Percentiles rank a stretch among this genome's conserved stretches.
phyloP scores from a whole-genome alignment of 2,329 filamentous ascomycete genomes.

The Elsinoe perseae region DNA sequence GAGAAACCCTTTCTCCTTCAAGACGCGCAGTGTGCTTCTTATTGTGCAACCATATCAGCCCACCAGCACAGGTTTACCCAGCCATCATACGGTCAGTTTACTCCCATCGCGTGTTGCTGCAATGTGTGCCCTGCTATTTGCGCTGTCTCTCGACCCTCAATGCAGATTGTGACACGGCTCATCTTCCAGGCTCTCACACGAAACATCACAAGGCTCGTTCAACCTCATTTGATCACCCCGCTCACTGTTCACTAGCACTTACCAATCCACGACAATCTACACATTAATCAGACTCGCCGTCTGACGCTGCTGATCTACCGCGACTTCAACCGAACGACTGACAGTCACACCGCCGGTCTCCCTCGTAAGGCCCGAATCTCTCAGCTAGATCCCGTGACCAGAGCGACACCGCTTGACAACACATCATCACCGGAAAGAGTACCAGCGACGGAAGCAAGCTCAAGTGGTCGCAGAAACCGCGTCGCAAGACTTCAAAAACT shows the following conservation, averaged over 20 bases:
- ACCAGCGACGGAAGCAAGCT: neutral
- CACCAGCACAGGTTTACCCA: conserved; percentile 6
- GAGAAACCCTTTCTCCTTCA: conserved; percentile 8
- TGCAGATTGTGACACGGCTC: conserved; percentile 4
- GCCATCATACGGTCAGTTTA: conserved; percentile 11
- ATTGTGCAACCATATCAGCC: conserved; percentile 8
- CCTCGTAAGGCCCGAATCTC: neutral
- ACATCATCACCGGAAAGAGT: neutral
- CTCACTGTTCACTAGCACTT: conserved; percentile 5
- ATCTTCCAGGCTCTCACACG: conserved; percentile 7
- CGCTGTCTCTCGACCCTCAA: neutral
- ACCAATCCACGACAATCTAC: neutral
- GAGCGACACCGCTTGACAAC: neutral
- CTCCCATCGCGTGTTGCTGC: neutral
- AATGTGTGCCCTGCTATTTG: neutral
- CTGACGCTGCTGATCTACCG: neutral
- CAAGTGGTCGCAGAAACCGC: neutral
- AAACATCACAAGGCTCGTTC: conserved; percentile 14
- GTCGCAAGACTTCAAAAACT: neutral
- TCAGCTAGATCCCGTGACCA: conserved; percentile 12
- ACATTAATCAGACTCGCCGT: neutral
- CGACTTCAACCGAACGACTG: neutral
- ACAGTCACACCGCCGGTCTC: conserved; percentile 7
- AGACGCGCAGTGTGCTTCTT: conserved; percentile 10
- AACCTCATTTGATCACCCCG: conserved; percentile 9